Percentiles rank a stretch among this genome's conserved stretches.
These are phyloP conservation scores for Xylariaceae sp. DNA, from an alignment of 2,329 filamentous ascomycete species.

Conservation along the genomic window DNA sequence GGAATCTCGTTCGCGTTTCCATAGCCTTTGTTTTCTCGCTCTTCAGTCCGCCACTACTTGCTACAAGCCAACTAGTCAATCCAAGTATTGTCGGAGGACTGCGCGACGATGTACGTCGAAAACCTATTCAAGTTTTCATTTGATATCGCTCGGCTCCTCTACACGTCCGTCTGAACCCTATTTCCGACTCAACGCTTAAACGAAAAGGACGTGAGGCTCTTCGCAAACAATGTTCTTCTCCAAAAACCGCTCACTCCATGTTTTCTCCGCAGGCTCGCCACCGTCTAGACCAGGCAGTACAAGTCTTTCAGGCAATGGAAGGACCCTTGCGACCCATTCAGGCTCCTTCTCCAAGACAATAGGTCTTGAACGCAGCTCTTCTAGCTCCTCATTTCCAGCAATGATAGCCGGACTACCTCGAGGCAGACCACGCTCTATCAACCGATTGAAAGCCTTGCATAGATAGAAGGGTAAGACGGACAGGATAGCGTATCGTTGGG, in stretches of 20 bases:
- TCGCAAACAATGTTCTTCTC: constrained; percentile 10
- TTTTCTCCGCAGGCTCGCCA: constrained; percentile 2
- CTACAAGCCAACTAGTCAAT: constrained; percentile 17
- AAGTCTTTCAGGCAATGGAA: constrained; percentile 5
- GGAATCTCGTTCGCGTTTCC: constrained; percentile 13
- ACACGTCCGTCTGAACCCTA: not conserved
- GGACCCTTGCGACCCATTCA: constrained; percentile 6
- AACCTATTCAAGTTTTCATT: constrained; percentile 18
- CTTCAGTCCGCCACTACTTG: constrained; percentile 2
- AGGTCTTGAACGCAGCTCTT: constrained; percentile 4
- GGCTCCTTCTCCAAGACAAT: constrained; percentile 10
- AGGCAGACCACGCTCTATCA: constrained; percentile 12
- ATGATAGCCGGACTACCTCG: constrained; percentile 13
- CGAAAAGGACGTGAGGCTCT: constrained; percentile 11
- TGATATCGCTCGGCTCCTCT: not conserved
- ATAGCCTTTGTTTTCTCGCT: constrained; percentile 3
- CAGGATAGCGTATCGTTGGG: constrained; percentile 12
- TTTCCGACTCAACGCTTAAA: not conserved
- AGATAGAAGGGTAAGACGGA: constrained; percentile 13
- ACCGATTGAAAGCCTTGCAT: constrained; percentile 12
- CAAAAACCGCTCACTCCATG: constrained; percentile 6
- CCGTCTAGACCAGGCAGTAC: constrained; percentile 1
- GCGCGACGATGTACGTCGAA: constrained; percentile 15
- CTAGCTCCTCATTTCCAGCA: constrained; percentile 2
- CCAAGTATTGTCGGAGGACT: constrained; percentile 16